These are phyloP conservation scores for Macrophomina phaseolina DNA, from an alignment of 2,329 filamentous ascomycete species.

Conservation along the genomic window DNA sequence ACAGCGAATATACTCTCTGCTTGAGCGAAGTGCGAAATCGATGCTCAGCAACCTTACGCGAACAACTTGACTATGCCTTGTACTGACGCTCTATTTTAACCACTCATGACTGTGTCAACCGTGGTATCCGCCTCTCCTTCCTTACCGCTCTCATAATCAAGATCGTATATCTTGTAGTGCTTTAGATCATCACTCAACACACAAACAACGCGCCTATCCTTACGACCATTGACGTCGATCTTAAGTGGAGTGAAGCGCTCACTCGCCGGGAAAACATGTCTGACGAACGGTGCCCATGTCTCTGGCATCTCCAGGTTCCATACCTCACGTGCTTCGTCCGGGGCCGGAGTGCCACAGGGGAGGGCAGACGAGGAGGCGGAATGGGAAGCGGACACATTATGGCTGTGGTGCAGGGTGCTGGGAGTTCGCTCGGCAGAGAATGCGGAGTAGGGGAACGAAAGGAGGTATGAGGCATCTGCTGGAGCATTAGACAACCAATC, in stretches of 20 bases:
- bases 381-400: background rate
- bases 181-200: conserved; percentile 60
- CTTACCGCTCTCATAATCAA: conserved; percentile 45
- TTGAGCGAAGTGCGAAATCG: background rate
- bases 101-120: conserved; percentile 28
- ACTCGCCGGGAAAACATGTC: conserved; percentile 54
- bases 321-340: background rate
- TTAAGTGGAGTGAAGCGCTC: conserved; percentile 55
- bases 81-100: background rate
- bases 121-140: conserved; percentile 27
- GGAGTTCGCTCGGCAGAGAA: conserved; percentile 23
- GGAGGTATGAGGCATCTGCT: conserved; percentile 30
- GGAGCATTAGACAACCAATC: conserved; percentile 2
- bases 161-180: conserved; percentile 62
- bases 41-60: background rate
- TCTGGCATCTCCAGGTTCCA: conserved; percentile 28
- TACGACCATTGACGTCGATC: conserved; percentile 62
- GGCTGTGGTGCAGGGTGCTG: conserved; percentile 19
- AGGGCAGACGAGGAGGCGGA: background rate
- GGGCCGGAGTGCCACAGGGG: conserved; percentile 5
- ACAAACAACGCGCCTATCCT: conserved; percentile 58
- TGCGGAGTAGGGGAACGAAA: conserved; percentile 35
- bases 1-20: background rate
- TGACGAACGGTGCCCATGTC: conserved; percentile 37
- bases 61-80: background rate